Percentiles rank a stretch among this genome's conserved stretches.
Evolutionary conservation across 1,284 basidiomycete genomes (phyloP).

Genomic region (Ceratobasidium sp.): DNA sequence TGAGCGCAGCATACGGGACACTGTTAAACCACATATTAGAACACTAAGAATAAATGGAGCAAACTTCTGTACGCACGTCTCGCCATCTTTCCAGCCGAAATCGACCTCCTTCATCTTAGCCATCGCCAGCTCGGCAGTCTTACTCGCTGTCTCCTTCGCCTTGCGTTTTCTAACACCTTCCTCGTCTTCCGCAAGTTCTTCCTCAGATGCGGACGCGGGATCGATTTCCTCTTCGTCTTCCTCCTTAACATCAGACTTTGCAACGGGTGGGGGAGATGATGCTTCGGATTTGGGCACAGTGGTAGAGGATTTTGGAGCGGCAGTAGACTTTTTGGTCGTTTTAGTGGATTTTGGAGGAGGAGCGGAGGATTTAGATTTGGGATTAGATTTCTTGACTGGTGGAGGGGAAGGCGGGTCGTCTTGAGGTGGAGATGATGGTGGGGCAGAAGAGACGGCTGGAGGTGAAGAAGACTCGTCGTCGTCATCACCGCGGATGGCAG

Average conservation of each 20-base stretch:
- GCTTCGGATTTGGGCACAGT: conserved; percentile 55
- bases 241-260: conserved; percentile 48
- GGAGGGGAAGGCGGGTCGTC: conserved; percentile 21
- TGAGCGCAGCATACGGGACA: conserved; percentile 92
- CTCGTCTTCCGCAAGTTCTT: conserved; percentile 50
- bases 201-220: conserved; percentile 58
- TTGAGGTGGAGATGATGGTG: conserved; percentile 44
- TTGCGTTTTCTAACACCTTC: conserved; percentile 48
- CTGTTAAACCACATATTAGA: conserved; percentile 57
- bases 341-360: conserved; percentile 34
- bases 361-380: conserved; percentile 29
- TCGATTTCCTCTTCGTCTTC: conserved; percentile 53
- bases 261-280: conserved; percentile 50
- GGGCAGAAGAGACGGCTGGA: conserved; percentile 38
- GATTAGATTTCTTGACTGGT: conserved; percentile 9
- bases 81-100: conserved; percentile 87
- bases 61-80: conserved; percentile 69
- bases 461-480: conserved; percentile 15
- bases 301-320: conserved; percentile 31
- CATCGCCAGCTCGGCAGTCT: conserved; percentile 54
- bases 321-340: conserved; percentile 50
- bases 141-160: conserved; percentile 50
- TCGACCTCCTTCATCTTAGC: conserved; percentile 80
- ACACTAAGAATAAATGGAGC: neutral
- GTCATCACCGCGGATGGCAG: conserved; percentile 17